A percentile compares a stretch with the other conserved stretches of the same genome.
Evolutionary conservation across 2,329 filamentous ascomycete species (phyloP).

Genomic region (Dendrostoma leiphaemia): DNA sequence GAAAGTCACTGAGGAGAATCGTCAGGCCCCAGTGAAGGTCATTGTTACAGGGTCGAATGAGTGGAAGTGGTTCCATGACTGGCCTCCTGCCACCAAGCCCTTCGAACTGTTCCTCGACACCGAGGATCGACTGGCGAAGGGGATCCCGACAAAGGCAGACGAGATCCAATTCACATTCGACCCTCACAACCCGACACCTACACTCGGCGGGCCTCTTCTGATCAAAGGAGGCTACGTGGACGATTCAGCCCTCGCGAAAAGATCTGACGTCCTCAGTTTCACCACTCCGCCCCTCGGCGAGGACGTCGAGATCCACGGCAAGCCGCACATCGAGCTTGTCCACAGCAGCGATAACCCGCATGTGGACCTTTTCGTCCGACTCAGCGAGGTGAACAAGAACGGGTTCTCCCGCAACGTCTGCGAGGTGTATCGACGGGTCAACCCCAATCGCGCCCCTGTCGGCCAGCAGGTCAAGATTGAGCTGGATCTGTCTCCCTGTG

Average conservation of each 20-base stretch:
- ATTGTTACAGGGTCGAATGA: slow-evolving; percentile 10
- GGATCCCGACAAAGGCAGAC: neutral
- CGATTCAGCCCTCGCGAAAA: slow-evolving; percentile 19
- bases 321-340: slow-evolving; percentile 20
- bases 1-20: neutral
- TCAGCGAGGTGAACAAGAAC: slow-evolving; percentile 24
- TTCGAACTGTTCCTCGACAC: slow-evolving; percentile 10
- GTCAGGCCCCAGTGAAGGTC: slow-evolving; percentile 6
- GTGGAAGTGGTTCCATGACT: slow-evolving; percentile 13
- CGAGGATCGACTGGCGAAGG: neutral
- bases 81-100: slow-evolving; percentile 15
- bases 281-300: slow-evolving; percentile 21
- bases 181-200: slow-evolving; percentile 25
- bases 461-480: slow-evolving; percentile 5
- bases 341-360: slow-evolving; percentile 25
- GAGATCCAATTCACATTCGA: slow-evolving; percentile 22
- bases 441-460: slow-evolving; percentile 2
- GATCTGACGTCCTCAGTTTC: slow-evolving; percentile 25
- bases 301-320: slow-evolving; percentile 22
- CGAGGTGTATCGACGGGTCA: slow-evolving; percentile 22
- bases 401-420: slow-evolving; percentile 25
- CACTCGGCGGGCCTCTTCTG: slow-evolving; percentile 19
- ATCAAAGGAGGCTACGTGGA: slow-evolving; percentile 18
- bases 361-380: slow-evolving; percentile 24
- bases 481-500: slow-evolving; percentile 20